Evolutionary conservation across 2,329 filamentous ascomycete species (phyloP).

Genomic region (Colletotrichum sp.): DNA sequence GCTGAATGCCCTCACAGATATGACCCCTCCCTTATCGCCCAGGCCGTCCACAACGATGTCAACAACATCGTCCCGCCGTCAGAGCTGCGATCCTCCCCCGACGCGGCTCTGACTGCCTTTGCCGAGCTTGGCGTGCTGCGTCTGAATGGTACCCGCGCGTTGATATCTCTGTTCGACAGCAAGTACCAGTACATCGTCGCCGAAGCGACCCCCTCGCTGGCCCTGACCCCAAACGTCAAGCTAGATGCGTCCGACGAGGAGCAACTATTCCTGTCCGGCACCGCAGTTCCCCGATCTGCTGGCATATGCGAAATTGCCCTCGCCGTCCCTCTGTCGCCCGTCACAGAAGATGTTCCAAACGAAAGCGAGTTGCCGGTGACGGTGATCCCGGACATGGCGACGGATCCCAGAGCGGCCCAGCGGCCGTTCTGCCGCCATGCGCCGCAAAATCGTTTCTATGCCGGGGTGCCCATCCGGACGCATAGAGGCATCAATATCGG

Average conservation of each 20-base stretch:
- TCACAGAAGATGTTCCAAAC: accelerated
- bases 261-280: slow-evolving; percentile 28
- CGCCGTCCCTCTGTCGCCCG: neutral
- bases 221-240: slow-evolving; percentile 32
- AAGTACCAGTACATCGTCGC: slow-evolving; percentile 55
- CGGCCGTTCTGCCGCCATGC: neutral
- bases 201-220: slow-evolving; percentile 49
- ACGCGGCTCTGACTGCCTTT: slow-evolving; percentile 49
- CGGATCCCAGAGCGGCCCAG: slow-evolving; percentile 31
- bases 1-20: slow-evolving; percentile 4
- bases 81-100: slow-evolving; percentile 30
- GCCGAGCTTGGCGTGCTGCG: slow-evolving; percentile 52
- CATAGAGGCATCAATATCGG: slow-evolving; percentile 46
- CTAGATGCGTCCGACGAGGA: neutral
- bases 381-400: slow-evolving; percentile 36
- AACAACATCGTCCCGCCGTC: slow-evolving; percentile 22
- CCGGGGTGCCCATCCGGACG: slow-evolving; percentile 44
- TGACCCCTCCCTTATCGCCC: slow-evolving; percentile 6
- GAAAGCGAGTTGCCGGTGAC: slow-evolving; percentile 32
- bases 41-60: slow-evolving; percentile 23
- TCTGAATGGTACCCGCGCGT: slow-evolving; percentile 37
- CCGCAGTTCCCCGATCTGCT: slow-evolving; percentile 29
- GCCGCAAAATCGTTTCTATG: slow-evolving; percentile 39
- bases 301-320: slow-evolving; percentile 33
- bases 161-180: slow-evolving; percentile 57